Evolutionary conservation across 768 basidiomycete species (phyloP), one percentile per base, ranked within the genome.

Genomic region (Boletellus ananiceps): DNA sequence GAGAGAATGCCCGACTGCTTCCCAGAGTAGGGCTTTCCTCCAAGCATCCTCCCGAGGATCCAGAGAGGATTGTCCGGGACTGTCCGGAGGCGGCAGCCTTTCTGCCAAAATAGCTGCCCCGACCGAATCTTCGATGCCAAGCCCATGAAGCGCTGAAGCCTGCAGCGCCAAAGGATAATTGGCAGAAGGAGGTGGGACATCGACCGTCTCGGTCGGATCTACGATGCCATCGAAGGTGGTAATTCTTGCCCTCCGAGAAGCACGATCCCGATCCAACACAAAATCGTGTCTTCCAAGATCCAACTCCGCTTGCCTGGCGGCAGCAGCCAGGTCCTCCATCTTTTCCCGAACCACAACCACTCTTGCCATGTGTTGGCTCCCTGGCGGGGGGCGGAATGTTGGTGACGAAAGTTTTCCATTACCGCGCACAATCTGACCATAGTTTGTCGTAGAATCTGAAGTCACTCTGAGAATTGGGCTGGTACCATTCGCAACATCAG

Each of bases 341-440:
- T 82, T 84, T 65, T 93, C 90, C 38, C 89, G 79, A 39, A 92
- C 84, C 19, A 93, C 90, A 1, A 89, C 87, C 0, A 93, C 90
- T 35, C 84, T 75, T 39, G 81, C 78, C 47, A 71, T 67, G 47
- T 75, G 72, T 38, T 72, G 69, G 1, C 69, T 60, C 18, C 69
- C 66, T 19, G 60, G 29, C 29, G 29, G 60, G 41, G 57, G 55
- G 40, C 25, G 75, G 58, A 40, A 68, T 51, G 36, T 68, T 68
- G 49, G 76, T 67, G 21, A 70, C 52, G 51, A 73, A 66, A 25
- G 70, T 62, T 46, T 74, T 60, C 18, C 68, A 58, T 33, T 69
- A 1, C 72, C 70, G 52, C 69, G 74, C 13, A 72, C 43, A 25
- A 62, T 58, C 48, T 74, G 66, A 8, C 74, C 70, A 15, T 77